Evolutionary conservation across 768 basidiomycete genomes (phyloP), one percentile per base, ranked within the genome.

Genomic region (Boletus insuetus): DNA sequence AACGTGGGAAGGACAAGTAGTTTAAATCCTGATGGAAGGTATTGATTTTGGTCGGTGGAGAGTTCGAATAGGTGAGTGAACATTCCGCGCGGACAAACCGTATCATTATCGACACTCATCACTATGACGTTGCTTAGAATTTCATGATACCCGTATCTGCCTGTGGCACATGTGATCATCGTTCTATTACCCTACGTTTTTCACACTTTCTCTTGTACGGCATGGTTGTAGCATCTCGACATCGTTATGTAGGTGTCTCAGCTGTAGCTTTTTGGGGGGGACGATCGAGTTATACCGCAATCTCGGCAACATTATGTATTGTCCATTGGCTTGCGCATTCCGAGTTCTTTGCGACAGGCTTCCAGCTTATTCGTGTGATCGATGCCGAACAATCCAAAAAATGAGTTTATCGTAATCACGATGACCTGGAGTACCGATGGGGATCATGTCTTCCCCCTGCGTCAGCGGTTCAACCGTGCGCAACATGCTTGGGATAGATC

Each of bases 1-100:
- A 68, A 71, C 46, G 56, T 46, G 37, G 42, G 46, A 37, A 64
- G 71, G 42, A 48, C 51, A 6, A 73, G 69, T 31, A 71, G 70
- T 46, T 49, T 71, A 34, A 66, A 60, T 40, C 49, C 55, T n/a
- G 66, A 69, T 40, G 64, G 55, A 43, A 55, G 58, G 47, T 66
- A 40, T 43, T 71, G 56, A 45, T 34, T 11, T 10, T 49, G 19
- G n/a, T 47, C 24, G 16, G 16, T 16, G 14, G n/a, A 59, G 12
- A 51, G 19, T 29, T 35, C 8, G 32, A 45, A 51, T 54, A 52
- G 58, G 68, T 70, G 16, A 32, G 56, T 10, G 17, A 42, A 31
- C 16, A 40, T 44, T 13, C 24, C n/a, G 29, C 34, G 13, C 26
- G 12, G 22, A 20, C 14, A 22, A 22, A 26, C 41, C 14, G 17